These are phyloP conservation scores for Ascochyta rabiei DNA, from an alignment of 2,329 filamentous ascomycete genomes.

Conservation along the genomic window DNA sequence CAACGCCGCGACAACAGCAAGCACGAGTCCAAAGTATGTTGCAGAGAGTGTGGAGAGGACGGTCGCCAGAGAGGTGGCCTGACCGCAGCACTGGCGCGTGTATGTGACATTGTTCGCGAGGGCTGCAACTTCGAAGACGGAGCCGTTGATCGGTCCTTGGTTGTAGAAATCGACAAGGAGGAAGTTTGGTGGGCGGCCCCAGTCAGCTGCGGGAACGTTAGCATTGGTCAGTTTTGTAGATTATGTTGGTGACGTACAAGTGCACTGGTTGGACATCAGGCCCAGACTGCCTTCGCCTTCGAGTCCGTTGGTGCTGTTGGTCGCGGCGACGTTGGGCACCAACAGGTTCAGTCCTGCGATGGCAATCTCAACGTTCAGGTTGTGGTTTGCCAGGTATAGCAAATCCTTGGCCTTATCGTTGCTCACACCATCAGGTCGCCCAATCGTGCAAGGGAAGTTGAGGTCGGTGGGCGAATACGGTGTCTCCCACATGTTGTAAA, in stretches of 20 bases:
- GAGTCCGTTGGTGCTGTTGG: conserved; percentile 45
- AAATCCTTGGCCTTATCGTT: conserved; percentile 60
- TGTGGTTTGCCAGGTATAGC: conserved; percentile 89
- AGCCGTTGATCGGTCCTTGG: conserved; percentile 42
- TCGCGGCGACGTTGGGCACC: conserved; percentile 45
- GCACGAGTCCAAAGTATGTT: conserved; percentile 25
- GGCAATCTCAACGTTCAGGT: conserved; percentile 76
- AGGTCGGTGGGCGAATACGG: conserved; percentile 76
- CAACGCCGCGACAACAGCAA: conserved; percentile 25
- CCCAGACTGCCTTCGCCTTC: conserved; percentile 44
- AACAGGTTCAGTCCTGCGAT: conserved; percentile 37
- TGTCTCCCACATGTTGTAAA: conserved; percentile 90
- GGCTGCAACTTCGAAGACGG: conserved; percentile 50
- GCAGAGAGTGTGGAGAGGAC: conserved; percentile 16
- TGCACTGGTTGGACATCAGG: conserved; percentile 40
- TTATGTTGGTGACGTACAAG: conserved; percentile 34
- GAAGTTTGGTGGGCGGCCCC: conserved; percentile 49
- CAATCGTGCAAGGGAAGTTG: conserved; percentile 76
- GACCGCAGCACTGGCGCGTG: conserved; percentile 63
- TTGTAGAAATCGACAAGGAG: conserved; percentile 52
- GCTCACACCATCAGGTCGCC: conserved; percentile 74
- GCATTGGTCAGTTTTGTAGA: neutral
- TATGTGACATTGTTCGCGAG: conserved; percentile 75
- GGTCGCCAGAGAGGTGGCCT: conserved; percentile 20
- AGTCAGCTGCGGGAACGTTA: conserved; percentile 31